Evolutionary conservation across 768 basidiomycete genomes (phyloP), one percentile per base, ranked within the genome.

Genomic region (Leccinum pellstonianum): DNA sequence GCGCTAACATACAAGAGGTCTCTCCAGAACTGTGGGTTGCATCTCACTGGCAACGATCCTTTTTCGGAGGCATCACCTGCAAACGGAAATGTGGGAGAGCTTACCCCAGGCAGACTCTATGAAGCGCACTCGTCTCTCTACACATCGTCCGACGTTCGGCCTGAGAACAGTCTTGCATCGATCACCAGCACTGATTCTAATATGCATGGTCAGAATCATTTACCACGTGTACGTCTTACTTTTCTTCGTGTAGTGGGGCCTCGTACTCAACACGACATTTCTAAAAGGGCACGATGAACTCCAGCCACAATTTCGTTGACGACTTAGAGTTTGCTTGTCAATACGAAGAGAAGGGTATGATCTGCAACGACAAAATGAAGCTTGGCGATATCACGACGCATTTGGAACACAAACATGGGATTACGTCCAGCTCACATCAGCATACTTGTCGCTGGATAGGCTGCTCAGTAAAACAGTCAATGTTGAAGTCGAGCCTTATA

Each of bases 401-500:
- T 35, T 19, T 62, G 11, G 35, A 35, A 8, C 21, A 17, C 10
- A 25, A 15, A 15, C 61, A 62, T 4, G 23, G 35, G 6, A 27
- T 25, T 19, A 38, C 3, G 0, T 25, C 27, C 6, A 4, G 31
- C 11, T 52, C 37, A 6, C 43, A 6, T 11, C 5, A 0, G 2
- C 38, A 35, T 17, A 2, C 1, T 1, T 61, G 61, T 51, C 43
- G 9, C 17, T 62, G 61, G 61, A 14, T 17, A 1, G 1, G 2
- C 1, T 62, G 60, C 17, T 5, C 3, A 19, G 14, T 12, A 5
- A 8, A 25, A 7, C 6, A 0, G 15, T 11, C 60, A 2, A 62
- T 62, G 61, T 35, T 1, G 33, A 56, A 43, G 27, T 43, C 52
- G 15, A 61, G 59, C 29, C 61, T 62, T 3, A 41, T 37, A 37